Conservation (phyloP, 495 filamentous ascomycete species). For the Letharia lupina region DNA sequence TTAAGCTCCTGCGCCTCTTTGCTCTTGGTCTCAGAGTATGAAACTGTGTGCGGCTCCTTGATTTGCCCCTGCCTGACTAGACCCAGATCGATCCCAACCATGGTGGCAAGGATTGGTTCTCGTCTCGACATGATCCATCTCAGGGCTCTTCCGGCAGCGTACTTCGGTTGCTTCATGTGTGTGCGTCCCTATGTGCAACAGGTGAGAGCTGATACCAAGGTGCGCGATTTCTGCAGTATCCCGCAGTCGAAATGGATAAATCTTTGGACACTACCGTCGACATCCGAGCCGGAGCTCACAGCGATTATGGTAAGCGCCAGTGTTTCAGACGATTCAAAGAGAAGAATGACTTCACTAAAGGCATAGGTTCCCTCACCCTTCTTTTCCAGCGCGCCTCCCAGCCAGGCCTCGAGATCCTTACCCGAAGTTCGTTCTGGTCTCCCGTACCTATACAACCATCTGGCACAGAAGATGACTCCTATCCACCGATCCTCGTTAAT, state of each 20-base stretch:
- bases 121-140: conserved; percentile 54
- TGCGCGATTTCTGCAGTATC: conserved; percentile 21
- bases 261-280: conserved; percentile 27
- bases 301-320: conserved; percentile 49
- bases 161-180: conserved; percentile 65
- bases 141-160: conserved; percentile 59
- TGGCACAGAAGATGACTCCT: conserved; percentile 42
- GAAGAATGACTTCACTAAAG: not conserved
- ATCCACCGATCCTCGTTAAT: conserved; percentile 80
- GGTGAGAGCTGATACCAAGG: conserved; percentile 20
- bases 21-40: conserved; percentile 61
- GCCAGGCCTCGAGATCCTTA: conserved; percentile 78
- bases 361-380: conserved; percentile 48
- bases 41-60: not conserved
- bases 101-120: conserved; percentile 61
- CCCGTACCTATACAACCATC: conserved; percentile 39
- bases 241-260: conserved; percentile 11
- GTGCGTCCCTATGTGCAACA: conserved; percentile 1
- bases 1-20: conserved; percentile 62
- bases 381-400: conserved; percentile 75
- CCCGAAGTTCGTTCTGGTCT: conserved; percentile 41
- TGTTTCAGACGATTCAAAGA: conserved; percentile 5
- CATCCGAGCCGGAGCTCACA: conserved; percentile 60
- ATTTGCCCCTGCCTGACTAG: not conserved
- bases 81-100: conserved; percentile 35